Base-by-base conservation (phyloP, 1,284 basidiomycete species). In the Marasmius tenuissimus region DNA sequence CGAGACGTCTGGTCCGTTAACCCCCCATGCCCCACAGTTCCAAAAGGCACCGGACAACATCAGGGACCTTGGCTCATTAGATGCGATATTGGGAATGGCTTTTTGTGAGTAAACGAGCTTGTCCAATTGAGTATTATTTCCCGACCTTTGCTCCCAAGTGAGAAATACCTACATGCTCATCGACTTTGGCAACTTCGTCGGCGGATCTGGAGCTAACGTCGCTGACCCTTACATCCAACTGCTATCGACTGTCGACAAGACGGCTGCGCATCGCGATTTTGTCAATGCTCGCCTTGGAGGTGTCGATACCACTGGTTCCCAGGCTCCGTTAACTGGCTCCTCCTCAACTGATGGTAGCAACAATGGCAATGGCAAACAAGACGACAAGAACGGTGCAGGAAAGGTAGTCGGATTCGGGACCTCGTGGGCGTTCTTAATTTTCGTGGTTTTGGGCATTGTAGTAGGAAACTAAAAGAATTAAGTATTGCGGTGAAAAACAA, bases 121-220 rank as follows among this genome's bases (percentile, higher is more conserved):
- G 52, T 49, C 10, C 42, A 10, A 22, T 40, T 37, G 6, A 35
- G 10, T n/a, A 22, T 33, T 2, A 38, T 39, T 39, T 27, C n/a
- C 52, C 55, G 33, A 42, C 35, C n/a, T 27, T 42, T n/a, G 33
- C 22, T 38, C 39, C 49, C 2, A 66, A 77, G 75, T 76, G 40
- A 71, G 75, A 27, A 77, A 76, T 58, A 67, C 67, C 2, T 76
- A 76, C 66, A 66, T 72, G 18, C 61, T 73, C 48, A 66, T 77
- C 65, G 65, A 77, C 65, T 76, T 70, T 56, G 76, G 76, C 47
- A 72, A 76, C 64, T 77, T 76, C 63, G 69, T 75, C 61, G 73
- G 72, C 56, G 71, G 68, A 63, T 62, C 67, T 18, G 65, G 69
- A 22, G 42, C 50, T 16, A 60, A 53, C 12, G 69, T 68, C 34